Base-by-base conservation (phyloP, 768 basidiomycete genomes). In the Rhizopogon vinicolor region DNA sequence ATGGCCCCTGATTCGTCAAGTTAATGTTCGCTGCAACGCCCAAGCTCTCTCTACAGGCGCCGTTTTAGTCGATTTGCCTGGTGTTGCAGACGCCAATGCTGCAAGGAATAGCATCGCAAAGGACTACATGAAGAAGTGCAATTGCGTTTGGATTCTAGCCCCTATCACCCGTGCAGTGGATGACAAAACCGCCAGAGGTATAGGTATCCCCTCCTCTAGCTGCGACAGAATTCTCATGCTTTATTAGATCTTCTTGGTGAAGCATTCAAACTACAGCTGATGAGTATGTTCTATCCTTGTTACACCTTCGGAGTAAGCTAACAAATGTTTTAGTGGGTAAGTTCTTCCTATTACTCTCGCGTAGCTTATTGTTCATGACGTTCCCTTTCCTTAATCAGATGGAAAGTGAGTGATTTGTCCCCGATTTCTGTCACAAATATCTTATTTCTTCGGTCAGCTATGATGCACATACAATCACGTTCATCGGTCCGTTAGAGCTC, bases 121-220 rank as follows among this genome's bases (percentile, higher is more conserved):
- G 63, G 76, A 80, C 31, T 85, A 85, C 64, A 83, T 85, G 82
- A 85, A 85, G 63, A 84, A 80, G 54, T 81, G 79, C 51, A 72
- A 82, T 45, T 83, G 80, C 52, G 78, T 85, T 37, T 86, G 83
- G 83, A 82, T 85, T 60, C 64, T 85, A n/a, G 84, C 84, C 2
- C 83, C 84, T 3, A 85, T 85, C 46, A 82, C 77, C 1, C 63
- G 83, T 14, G 84, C 84, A 39, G 83, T 86, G 1, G 83, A 85
- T 58, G 83, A 84, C 59, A 84, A 84, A 67, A 81, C 81, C 5
- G 84, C 84, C 0, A 74, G 79, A 71, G 82, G 82, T 79, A 63
- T 28, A 59, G 41, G 41, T 12, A 44, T 41, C 40, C 5, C 16
- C 22, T 22, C 19, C 3, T 25, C 10, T 5, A 28, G 4, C 29